Evolutionary conservation across 2,329 filamentous ascomycete species (phyloP).

Genomic region (Penicillium fuscoglaucum): DNA sequence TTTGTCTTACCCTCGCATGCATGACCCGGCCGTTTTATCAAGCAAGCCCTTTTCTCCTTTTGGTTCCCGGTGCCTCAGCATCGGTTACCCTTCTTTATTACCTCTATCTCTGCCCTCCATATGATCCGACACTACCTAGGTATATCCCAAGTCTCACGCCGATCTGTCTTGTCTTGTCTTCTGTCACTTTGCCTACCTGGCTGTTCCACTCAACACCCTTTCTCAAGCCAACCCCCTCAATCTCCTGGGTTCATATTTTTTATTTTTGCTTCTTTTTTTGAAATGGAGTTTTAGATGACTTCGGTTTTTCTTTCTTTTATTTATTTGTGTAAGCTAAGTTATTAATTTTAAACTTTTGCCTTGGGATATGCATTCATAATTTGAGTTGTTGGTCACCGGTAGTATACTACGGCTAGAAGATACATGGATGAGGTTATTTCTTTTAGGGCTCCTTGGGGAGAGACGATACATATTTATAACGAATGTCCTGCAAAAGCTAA

Average conservation of each 20-base stretch:
- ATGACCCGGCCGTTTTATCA: constrained; percentile 21
- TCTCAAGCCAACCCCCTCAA: background rate
- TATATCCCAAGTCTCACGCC: background rate
- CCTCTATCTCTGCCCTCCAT: background rate
- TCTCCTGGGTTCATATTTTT: background rate
- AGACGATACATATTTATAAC: no score
- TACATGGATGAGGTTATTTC: background rate
- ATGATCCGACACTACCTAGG: background rate
- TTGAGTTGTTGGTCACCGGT: background rate
- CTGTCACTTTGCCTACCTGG: constrained; percentile 7
- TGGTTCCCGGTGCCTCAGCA: constrained; percentile 10
- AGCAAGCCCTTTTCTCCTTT: constrained; percentile 18
- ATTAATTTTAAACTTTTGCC: background rate
- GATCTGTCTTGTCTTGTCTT: background rate
- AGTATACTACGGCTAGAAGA: background rate
- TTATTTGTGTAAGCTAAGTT: constrained; percentile 9
- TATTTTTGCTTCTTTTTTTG: background rate
- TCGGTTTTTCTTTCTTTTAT: background rate
- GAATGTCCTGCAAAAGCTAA: background rate
- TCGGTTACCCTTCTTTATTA: constrained; percentile 6
- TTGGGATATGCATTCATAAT: background rate
- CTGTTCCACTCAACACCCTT: constrained; percentile 11
- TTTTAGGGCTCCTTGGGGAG: background rate
- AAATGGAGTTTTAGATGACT: constrained; percentile 12
- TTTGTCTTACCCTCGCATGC: constrained; percentile 17